These are phyloP conservation scores for Xylariaceae sp. DNA, from an alignment of 2,329 filamentous ascomycete genomes.

Conservation along the genomic window DNA sequence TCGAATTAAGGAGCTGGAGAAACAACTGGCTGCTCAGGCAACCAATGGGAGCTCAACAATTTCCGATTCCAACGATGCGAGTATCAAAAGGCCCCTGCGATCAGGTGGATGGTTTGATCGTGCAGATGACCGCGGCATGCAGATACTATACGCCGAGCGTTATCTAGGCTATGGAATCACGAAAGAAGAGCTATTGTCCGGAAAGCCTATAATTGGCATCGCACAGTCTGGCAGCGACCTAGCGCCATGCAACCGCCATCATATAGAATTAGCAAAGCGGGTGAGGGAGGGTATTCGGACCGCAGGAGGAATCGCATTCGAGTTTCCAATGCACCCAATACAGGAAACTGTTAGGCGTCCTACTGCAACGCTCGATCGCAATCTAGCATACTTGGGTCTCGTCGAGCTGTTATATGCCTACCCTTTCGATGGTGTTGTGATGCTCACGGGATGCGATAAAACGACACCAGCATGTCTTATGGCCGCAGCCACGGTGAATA, in stretches of 20 bases:
- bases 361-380: constrained; percentile 48
- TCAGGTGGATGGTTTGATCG: constrained; percentile 41
- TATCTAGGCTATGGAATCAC: constrained; percentile 51
- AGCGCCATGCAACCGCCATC: constrained; percentile 49
- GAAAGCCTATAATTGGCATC: constrained; percentile 51
- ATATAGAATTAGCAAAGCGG: constrained; percentile 47
- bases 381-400: constrained; percentile 46
- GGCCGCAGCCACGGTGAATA: constrained; percentile 51
- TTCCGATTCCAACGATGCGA: neutral
- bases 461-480: constrained; percentile 50
- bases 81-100: constrained; percentile 12
- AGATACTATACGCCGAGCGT: constrained; percentile 48
- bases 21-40: constrained; percentile 14
- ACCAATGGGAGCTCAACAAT: constrained; percentile 2
- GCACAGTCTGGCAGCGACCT: constrained; percentile 51
- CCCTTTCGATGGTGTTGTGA: constrained; percentile 48
- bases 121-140: constrained; percentile 41
- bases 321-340: constrained; percentile 52
- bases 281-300: constrained; percentile 49
- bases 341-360: constrained; percentile 47
- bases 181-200: constrained; percentile 46
- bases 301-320: constrained; percentile 48
- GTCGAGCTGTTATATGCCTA: constrained; percentile 49
- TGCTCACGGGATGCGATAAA: constrained; percentile 53
- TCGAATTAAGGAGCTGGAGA: constrained; percentile 23